Conservation (phyloP, 1,284 basidiomycete species). For the Apiotrichum akiyoshidainum region DNA sequence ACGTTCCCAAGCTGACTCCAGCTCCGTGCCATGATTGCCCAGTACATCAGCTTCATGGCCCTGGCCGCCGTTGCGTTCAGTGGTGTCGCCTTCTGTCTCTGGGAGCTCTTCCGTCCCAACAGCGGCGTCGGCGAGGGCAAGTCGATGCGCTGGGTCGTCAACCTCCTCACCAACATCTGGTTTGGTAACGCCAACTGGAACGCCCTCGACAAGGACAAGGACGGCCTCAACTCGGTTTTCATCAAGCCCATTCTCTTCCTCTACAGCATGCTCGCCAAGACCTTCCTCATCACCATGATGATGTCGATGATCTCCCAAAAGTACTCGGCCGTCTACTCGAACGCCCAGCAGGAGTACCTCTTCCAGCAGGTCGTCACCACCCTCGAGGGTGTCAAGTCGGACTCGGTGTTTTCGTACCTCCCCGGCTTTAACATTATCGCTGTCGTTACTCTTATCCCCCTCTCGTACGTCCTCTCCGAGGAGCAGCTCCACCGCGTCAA, state of each 20-base stretch:
- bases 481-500: conserved; percentile 72
- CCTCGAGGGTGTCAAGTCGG: conserved; percentile 84
- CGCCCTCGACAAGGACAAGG: conserved; percentile 42
- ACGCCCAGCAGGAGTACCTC: conserved; percentile 78
- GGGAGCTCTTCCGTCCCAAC: conserved; percentile 63
- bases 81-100: conserved; percentile 77
- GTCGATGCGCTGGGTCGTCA: conserved; percentile 57
- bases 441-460: conserved; percentile 69
- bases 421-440: conserved; percentile 63
- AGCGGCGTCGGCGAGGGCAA: conserved; percentile 13
- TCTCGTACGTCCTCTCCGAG: conserved; percentile 67
- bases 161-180: conserved; percentile 52
- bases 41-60: conserved; percentile 79
- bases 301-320: conserved; percentile 84
- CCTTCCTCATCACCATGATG: conserved; percentile 60
- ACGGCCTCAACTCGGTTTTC: no score
- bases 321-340: conserved; percentile 74
- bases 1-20: conserved; percentile 36
- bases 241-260: conserved; percentile 75
- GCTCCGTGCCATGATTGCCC: conserved; percentile 64
- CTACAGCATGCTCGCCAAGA: conserved; percentile 60
- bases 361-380: conserved; percentile 83
- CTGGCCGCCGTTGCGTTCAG: conserved; percentile 69
- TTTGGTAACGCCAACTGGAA: conserved; percentile 32
- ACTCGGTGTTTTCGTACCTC: conserved; percentile 85